Base-by-base conservation (phyloP, 257 asterid species). In the Schizonepeta tenuifolia region DNA sequence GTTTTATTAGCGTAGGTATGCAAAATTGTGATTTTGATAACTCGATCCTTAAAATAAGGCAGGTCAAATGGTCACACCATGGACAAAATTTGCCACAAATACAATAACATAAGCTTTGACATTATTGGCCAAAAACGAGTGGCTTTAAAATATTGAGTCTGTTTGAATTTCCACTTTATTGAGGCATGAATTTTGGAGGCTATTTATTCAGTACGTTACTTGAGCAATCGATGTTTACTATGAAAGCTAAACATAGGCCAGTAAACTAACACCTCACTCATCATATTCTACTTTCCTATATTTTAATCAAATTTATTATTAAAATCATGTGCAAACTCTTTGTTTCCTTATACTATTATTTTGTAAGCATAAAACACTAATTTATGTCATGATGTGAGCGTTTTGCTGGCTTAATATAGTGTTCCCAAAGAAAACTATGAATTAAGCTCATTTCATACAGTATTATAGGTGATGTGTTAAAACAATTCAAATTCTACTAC, bases 21-120 rank as follows among this genome's bases (percentile, higher is more conserved):
- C 18, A 60, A n/a, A 62, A 10, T 7, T 17, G 2, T 33, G 50
- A 41, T 36, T 36, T 28, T 8, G 31, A 47, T 47, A 4, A 22
- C 5, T 15, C 0, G 35, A 63, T 63, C 69, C 56, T 62, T 35
- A 22, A 63, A 38, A 12, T 10, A 51, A 84, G 87, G n/a, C 80
- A 74, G 89, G 86, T 41, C 51, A 24, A 60, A 74, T 75, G 71
- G 80, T 74, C 55, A 83, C 84, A 5, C 59, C 18, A 59, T 49
- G n/a, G 28, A 65, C 35, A 43, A 24, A 24, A 54, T 35, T 62
- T 62, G 66, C 66, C 15, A 33, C 47, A 35, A 7, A 33, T 9
- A 35, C 47, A 46, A n/a, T 60, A n/a, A n/a, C n/a, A 35, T 1
- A 18, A 20, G 47, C 11, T 59, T 38, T 38, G 36, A 63, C 36